Base-by-base conservation (phyloP, 371 early-diverging fungal species). In the Mortierella sp. region DNA sequence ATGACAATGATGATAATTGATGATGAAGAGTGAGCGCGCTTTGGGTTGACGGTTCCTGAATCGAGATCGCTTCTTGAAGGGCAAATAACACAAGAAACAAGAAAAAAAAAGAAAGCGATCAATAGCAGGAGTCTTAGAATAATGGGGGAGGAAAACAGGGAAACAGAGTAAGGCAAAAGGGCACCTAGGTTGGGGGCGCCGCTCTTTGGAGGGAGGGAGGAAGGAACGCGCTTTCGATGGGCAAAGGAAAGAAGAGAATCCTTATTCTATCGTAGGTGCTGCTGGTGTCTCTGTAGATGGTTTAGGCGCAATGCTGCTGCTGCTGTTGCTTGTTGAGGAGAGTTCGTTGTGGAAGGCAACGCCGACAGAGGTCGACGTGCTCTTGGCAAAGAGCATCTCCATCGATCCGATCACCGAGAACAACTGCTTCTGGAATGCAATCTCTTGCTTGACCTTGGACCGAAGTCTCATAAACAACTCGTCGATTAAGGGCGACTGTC, bases 361-460 rank as follows among this genome's bases (percentile, higher is more conserved):
- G 6, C 82, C 79, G 3, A 81, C 86, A 43, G 86, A 85, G 1
- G 86, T 85, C 18, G 86, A 79, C 16, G 82, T 85, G 55, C 86
- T 85, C 82, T 84, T 90, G 51, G 93, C 91, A 88, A 90, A 93
- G 68, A 93, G 81, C 94, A 96, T 94, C 74, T 96, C 96, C 89
- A 98, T 88, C n/a, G 95, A 90, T 44, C 97, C 97, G 76, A 97
- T 88, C 35, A 95, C 91, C 80, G 95, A 90, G 56, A 89, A 83
- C 76, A 97, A 79, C 56, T 94, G 93, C 86, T 95, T 90, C 81
- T 97, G 97, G 77, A 96, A 78, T 11, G 91, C 89, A 74, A 97
- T 89, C 88, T 98, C 97, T 48, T 83, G 74, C 58, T 91, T 90
- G 27, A 97, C 94, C 88, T 96, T 95, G 27, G 77, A 77, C 54